Percentiles rank a stretch among this genome's conserved stretches.
Conservation (phyloP, 805 yeast species). For the Schwanniomyces pseudopolymorphus region DNA sequence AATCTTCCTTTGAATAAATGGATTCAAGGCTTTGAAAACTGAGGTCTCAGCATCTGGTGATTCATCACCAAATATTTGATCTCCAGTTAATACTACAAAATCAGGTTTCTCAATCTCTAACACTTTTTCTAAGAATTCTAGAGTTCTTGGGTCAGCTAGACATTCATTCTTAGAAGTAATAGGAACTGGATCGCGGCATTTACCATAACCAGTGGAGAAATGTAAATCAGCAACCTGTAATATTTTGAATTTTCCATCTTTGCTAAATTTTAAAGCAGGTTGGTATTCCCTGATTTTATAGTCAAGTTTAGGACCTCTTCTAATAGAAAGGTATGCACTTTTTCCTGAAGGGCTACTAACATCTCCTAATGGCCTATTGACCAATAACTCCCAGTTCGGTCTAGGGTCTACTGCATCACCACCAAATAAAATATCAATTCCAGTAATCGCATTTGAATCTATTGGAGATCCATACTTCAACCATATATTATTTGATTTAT, state of each 20-base stretch:
- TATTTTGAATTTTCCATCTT: constrained; percentile 64
- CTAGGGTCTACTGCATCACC: constrained; percentile 74
- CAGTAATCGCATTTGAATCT: constrained; percentile 45
- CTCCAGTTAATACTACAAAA: constrained; percentile 85
- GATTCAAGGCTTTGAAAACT: constrained; percentile 69
- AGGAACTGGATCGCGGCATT: constrained; percentile 75
- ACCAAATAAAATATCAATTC: constrained; percentile 71
- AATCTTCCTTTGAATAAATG: constrained; percentile 62
- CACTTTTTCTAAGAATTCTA: constrained; percentile 57
- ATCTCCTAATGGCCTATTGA: constrained; percentile 18
- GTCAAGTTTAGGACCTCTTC: constrained; percentile 34
- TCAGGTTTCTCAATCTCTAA: constrained; percentile 81
- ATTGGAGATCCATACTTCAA: constrained; percentile 47
- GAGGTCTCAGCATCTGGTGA: constrained; percentile 84
- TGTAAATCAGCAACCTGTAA: constrained; percentile 91
- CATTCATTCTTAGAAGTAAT: constrained; percentile 50
- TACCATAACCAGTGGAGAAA: constrained; percentile 79
- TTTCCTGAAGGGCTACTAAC: constrained; percentile 17
- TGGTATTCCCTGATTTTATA: constrained; percentile 22
- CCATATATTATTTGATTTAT: constrained; percentile 57
- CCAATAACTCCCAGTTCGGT: constrained; percentile 57
- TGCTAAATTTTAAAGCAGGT: constrained; percentile 34
- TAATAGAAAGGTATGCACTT: constrained; percentile 29
- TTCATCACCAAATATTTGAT: constrained; percentile 80
- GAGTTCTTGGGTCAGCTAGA: constrained; percentile 75